Evolutionary conservation across 305 asterid species (phyloP).

Genomic region (Coffea humblotiana): DNA sequence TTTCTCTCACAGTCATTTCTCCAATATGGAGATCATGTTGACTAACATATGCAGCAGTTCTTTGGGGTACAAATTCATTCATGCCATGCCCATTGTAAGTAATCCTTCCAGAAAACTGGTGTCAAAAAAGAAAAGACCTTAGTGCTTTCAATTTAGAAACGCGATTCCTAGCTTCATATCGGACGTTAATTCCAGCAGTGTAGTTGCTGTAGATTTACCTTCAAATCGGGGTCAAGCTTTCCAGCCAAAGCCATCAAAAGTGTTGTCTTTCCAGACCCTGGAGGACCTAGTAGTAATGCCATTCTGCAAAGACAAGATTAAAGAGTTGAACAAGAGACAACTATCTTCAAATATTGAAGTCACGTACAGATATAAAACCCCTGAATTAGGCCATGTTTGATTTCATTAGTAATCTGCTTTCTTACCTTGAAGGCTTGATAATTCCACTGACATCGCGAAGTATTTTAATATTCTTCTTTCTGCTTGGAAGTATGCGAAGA

Average conservation of each 20-base stretch:
- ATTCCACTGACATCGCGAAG: conserved; percentile 68
- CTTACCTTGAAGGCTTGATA: conserved; percentile 60
- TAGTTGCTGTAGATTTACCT: conserved; percentile 34
- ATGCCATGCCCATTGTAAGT: conserved; percentile 73
- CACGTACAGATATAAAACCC: not conserved
- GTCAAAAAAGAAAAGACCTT: not conserved
- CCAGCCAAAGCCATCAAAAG: conserved; percentile 77
- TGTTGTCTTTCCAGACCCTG: conserved; percentile 69
- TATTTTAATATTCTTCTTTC: conserved; percentile 54
- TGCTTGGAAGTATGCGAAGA: conserved; percentile 42
- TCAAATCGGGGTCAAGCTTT: conserved; percentile 51
- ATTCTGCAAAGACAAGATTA: conserved; percentile 31
- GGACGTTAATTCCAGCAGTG: not conserved
- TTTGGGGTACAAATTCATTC: conserved; percentile 71
- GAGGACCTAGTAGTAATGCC: conserved; percentile 72
- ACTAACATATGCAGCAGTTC: conserved; percentile 79
- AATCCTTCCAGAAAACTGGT: conserved; percentile 58
- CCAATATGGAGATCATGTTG: conserved; percentile 77
- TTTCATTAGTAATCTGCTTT: not conserved
- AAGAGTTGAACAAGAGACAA: not conserved
- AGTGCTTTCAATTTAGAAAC: not conserved
- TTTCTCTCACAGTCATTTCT: conserved; percentile 88
- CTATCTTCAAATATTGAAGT: not conserved
- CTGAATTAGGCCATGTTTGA: conserved; percentile 21
- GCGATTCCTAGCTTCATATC: not conserved